Evolutionary conservation across 306 rosid species (phyloP), one percentile per base, ranked within the genome.

Genomic region (Pyrus bretschneideri): DNA sequence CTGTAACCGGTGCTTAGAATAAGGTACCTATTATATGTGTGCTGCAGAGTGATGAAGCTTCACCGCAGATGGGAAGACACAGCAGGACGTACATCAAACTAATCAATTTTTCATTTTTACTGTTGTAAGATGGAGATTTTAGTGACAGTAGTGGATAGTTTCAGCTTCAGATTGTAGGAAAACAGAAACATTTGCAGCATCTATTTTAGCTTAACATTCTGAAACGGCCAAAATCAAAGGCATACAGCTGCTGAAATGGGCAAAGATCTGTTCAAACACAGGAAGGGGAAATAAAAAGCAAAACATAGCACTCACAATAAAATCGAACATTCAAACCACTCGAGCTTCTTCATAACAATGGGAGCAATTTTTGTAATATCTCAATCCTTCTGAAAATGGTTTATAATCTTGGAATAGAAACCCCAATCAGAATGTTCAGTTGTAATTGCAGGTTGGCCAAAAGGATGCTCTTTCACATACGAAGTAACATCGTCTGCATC

Each of bases 381-480:
- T 66, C 49, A 66, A 9, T 4, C 63, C 71, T 59, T 51, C 45
- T 73, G 60, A 27, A 78, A 42, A 60, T 6, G 30, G 18, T 11
- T 31, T 25, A 77, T 70, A 14, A 84, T 72, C 18, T 42, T 67
- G 4, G 81, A 77, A 31, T 78, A 83, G 49, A 31, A 83, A 0
- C 45, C 69, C 85, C 83, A 80, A 4, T 86, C 74, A 15, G 81
- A 19, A 78, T 86, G 87, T 3, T 1, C 2, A 10, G 72, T 33
- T 9, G 72, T 51, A 46, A 83, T 80, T 5, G 87, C 73, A 33
- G 81, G 77, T 57, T 80, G 78, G 21, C 89, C 85, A 69, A 70
- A 80, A 22, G 87, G 78, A 75, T 83, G 40, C 2, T 31, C 49
- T 46, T 78, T 60, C 3, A 80, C 80, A 7, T 64, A 77, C 17